phyloP scores from a whole-genome alignment of 2,329 filamentous ascomycete species.

The Achaetomium macrosporum region DNA sequence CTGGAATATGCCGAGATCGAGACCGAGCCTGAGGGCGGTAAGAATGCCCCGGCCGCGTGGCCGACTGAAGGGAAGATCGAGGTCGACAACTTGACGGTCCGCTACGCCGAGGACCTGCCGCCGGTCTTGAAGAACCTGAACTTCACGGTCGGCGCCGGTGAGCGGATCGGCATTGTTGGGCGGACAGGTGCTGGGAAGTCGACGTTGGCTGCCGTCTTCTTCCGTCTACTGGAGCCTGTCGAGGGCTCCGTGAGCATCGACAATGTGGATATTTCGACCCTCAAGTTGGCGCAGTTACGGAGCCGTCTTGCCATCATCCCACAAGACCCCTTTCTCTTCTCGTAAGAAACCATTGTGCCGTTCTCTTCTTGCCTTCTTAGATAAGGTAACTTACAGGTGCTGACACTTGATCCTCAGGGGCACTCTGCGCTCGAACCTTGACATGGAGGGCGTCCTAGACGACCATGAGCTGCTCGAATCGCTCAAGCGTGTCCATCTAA shows the following conservation, averaged over 20 bases:
- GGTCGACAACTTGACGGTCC: conserved; percentile 34
- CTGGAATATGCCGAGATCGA: conserved; percentile 38
- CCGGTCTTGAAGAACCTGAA: conserved; percentile 34
- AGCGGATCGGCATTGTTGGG: conserved; percentile 59
- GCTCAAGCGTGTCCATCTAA: conserved; percentile 55
- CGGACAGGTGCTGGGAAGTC: conserved; percentile 62
- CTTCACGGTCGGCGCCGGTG: conserved; percentile 41
- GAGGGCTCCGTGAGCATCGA: conserved; percentile 41
- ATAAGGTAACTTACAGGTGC: background rate
- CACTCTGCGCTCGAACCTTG: conserved; percentile 57
- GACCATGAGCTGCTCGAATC: conserved; percentile 57
- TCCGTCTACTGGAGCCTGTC: conserved; percentile 48
- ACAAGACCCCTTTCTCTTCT: conserved; percentile 62
- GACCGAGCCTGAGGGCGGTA: conserved; percentile 33
- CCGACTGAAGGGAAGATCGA: conserved; percentile 36
- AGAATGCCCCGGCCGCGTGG: conserved; percentile 36
- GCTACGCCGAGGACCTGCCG: conserved; percentile 33
- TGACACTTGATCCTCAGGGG: conserved; percentile 31
- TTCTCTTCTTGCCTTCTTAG: background rate
- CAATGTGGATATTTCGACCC: conserved; percentile 47
- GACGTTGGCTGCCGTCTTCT: conserved; percentile 58
- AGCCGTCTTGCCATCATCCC: conserved; percentile 60
- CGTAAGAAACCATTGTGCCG: conserved; percentile 23
- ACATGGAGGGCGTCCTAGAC: conserved; percentile 55
- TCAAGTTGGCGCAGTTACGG: conserved; percentile 56